Conservation (phyloP, 495 filamentous ascomycete species). For the Penicillium ochrochloron region DNA sequence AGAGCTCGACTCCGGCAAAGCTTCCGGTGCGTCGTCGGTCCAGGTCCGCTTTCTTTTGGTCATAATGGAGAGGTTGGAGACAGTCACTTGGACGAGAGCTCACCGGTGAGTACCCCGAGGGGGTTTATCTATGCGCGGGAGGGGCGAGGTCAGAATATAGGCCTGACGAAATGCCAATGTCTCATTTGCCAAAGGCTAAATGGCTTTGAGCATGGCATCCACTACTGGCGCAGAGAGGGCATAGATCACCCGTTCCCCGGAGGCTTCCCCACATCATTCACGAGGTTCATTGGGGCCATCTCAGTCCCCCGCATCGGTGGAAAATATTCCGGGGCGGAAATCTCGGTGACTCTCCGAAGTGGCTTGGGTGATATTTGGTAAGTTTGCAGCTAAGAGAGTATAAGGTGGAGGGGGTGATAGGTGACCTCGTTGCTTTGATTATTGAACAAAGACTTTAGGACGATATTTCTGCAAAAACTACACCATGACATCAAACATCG, state of each 20-base stretch:
- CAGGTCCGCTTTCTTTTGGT: slow-evolving; percentile 23
- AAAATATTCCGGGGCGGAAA: slow-evolving; percentile 29
- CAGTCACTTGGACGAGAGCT: not conserved
- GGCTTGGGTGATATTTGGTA: slow-evolving; percentile 6
- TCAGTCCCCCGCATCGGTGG: slow-evolving; percentile 21
- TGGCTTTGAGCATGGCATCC: slow-evolving; percentile 13
- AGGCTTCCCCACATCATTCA: slow-evolving; percentile 17
- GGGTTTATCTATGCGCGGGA: slow-evolving; percentile 19
- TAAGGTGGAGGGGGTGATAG: not conserved
- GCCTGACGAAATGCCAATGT: slow-evolving; percentile 13
- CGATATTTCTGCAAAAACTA: not conserved
- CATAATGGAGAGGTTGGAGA: slow-evolving; percentile 8
- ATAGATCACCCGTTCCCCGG: slow-evolving; percentile 20
- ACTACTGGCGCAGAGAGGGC: slow-evolving; percentile 3
- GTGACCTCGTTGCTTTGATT: not conserved
- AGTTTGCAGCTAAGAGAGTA: not conserved
- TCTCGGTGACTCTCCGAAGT: slow-evolving; percentile 26
- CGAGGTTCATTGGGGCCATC: slow-evolving; percentile 19
- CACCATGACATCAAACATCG: slow-evolving; percentile 31
- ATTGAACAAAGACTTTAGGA: not conserved
- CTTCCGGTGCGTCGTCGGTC: slow-evolving; percentile 25
- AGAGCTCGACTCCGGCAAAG: slow-evolving; percentile 22
- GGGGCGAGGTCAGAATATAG: slow-evolving; percentile 9
- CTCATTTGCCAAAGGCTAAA: slow-evolving; percentile 13
- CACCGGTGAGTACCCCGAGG: slow-evolving; percentile 27